Evolutionary conservation across 2,329 filamentous ascomycete genomes (phyloP).

Genomic region (Microcera coccophila): DNA sequence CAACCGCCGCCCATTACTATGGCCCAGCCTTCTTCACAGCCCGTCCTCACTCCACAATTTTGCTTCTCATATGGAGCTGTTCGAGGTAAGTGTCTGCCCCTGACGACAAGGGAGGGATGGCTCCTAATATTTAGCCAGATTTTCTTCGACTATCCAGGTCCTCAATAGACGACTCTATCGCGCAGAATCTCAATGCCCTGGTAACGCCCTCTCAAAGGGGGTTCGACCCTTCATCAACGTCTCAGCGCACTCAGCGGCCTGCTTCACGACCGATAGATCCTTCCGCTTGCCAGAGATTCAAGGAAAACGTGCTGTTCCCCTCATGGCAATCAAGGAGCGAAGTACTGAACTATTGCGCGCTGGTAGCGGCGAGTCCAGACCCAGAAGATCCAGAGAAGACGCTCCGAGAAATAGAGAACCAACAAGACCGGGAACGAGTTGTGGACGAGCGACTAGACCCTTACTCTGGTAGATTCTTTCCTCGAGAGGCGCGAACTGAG

Average conservation of each 20-base stretch:
- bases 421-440: conserved; percentile 65
- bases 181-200: conserved; percentile 87
- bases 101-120: too few species aligned
- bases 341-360: conserved; percentile 82
- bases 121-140: conserved; percentile 61
- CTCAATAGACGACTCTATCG: conserved; percentile 88
- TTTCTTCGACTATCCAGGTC: conserved; percentile 83
- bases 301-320: conserved; percentile 74
- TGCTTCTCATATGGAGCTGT: conserved; percentile 70
- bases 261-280: conserved; percentile 54
- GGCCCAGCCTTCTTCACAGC: conserved; percentile 44
- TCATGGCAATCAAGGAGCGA: conserved; percentile 82
- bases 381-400: conserved; percentile 78
- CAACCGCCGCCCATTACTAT: conserved; percentile 37
- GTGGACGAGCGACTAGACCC: conserved; percentile 90
- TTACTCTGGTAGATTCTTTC: conserved; percentile 81
- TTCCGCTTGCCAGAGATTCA: conserved; percentile 66
- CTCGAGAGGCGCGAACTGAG: conserved; percentile 75
- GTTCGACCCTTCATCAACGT: conserved; percentile 79
- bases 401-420: conserved; percentile 65
- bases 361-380: conserved; percentile 82
- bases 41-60: conserved; percentile 66
- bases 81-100: conserved; percentile 51
- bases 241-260: conserved; percentile 53
- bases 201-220: conserved; percentile 66